Conservation (phyloP, 2,329 filamentous ascomycete genomes). For the Colletotrichum eleusines region DNA sequence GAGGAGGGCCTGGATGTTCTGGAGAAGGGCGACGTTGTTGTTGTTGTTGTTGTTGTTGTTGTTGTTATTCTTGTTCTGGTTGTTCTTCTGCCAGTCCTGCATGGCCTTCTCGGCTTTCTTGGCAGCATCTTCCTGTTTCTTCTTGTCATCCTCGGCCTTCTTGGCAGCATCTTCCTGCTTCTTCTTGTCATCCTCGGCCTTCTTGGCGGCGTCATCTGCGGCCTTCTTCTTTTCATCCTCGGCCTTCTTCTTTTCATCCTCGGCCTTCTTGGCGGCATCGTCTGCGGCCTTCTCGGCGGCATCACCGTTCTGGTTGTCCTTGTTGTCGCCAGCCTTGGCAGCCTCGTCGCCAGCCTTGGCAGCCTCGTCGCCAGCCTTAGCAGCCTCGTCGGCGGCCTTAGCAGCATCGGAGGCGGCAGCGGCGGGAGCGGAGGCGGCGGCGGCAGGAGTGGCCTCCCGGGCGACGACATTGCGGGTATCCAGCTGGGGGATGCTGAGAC, state of each 20-base stretch:
- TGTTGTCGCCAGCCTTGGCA: too few species aligned
- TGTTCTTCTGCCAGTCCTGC: constrained; percentile 35
- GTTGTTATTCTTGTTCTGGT: constrained; percentile 47
- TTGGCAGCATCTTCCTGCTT: not conserved
- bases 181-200: not conserved
- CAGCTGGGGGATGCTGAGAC: constrained; percentile 45
- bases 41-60: constrained; percentile 39
- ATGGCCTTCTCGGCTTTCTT: constrained; percentile 34
- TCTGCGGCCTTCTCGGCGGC: not conserved
- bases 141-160: constrained; percentile 7
- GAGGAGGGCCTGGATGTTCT: constrained; percentile 46
- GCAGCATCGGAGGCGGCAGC: not conserved
- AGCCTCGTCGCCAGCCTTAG: constrained; percentile 1
- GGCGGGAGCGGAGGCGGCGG: constrained; percentile 1
- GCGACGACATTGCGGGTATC: constrained; percentile 24
- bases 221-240: constrained; percentile 6
- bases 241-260: not conserved
- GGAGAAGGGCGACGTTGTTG: constrained; percentile 40
- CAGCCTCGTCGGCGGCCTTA: not conserved
- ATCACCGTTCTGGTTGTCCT: too few species aligned
- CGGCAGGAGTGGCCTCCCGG: constrained; percentile 12
- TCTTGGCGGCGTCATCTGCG: constrained; percentile 9
- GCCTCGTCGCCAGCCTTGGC: constrained; percentile 20
- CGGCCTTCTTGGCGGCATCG: constrained; percentile 11
- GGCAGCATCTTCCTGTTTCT: constrained; percentile 22